Evolutionary conservation across 164 flowering plant genomes (phyloP).

Genomic region (Macadamia integrifolia): DNA sequence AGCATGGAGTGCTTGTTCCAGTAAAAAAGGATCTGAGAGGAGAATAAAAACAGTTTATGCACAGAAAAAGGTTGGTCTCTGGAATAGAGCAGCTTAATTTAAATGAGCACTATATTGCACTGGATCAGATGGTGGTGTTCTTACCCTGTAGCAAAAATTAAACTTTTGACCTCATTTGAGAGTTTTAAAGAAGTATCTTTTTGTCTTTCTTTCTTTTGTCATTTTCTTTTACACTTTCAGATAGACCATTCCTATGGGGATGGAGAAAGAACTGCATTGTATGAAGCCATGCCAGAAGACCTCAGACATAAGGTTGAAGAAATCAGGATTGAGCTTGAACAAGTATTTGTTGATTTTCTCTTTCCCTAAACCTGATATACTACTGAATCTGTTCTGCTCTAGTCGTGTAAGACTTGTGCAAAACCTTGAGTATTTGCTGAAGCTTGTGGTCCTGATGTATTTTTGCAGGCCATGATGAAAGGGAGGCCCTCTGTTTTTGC

Average conservation of each 20-base stretch:
- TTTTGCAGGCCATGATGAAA: conserved; percentile 47
- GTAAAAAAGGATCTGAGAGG: conserved; percentile 48
- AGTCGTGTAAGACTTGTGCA: neutral
- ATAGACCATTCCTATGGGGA: conserved; percentile 55
- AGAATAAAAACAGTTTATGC: conserved; percentile 63
- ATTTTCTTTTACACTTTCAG: conserved; percentile 28
- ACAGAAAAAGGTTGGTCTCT: conserved; percentile 49
- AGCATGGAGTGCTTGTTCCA: conserved; percentile 34
- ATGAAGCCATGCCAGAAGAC: conserved; percentile 72
- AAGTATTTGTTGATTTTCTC: conserved; percentile 28
- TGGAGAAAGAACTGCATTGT: conserved; percentile 38
- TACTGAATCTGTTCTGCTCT: neutral
- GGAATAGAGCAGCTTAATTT: neutral
- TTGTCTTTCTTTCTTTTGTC: neutral
- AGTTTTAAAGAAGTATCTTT: neutral
- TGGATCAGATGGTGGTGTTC: neutral
- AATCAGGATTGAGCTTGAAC: conserved; percentile 62
- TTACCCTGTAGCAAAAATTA: neutral
- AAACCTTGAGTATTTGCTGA: conserved; percentile 4
- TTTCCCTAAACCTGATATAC: neutral
- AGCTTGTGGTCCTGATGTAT: conserved; percentile 1
- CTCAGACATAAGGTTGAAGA: conserved; percentile 77
- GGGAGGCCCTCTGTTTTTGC: conserved; percentile 19
- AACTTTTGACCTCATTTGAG: neutral
- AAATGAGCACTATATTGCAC: neutral